Evolutionary conservation across 2,329 filamentous ascomycete genomes (phyloP).

Genomic region (Aureobasidium sp.): DNA sequence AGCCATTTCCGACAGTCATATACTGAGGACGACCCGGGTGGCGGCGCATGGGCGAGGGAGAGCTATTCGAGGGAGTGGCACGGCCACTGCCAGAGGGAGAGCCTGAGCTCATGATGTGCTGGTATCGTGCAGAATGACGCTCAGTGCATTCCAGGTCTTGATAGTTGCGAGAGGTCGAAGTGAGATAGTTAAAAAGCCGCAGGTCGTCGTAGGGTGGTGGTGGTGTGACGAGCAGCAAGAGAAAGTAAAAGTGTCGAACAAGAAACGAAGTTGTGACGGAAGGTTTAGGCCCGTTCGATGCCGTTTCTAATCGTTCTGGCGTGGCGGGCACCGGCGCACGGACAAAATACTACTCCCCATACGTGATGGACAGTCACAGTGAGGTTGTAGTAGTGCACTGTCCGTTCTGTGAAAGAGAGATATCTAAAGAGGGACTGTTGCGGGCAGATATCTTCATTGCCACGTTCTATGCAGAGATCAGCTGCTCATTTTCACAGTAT

Average conservation of each 20-base stretch:
- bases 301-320: background rate
- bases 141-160: slow-evolving; percentile 1
- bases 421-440: too few species aligned
- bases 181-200: background rate
- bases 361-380: too few species aligned
- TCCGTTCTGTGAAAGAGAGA: too few species aligned
- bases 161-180: background rate
- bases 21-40: slow-evolving; percentile 52
- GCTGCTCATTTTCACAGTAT: too few species aligned
- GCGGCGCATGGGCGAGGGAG: slow-evolving; percentile 22
- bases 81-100: slow-evolving; percentile 26
- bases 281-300: slow-evolving; percentile 2
- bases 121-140: background rate
- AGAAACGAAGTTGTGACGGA: background rate
- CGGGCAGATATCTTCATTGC: too few species aligned
- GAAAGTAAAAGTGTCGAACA: background rate
- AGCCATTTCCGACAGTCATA: slow-evolving; percentile 81
- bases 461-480: too few species aligned
- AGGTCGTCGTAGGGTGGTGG: background rate
- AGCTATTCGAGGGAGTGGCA: slow-evolving; percentile 23
- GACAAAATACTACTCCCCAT: background rate
- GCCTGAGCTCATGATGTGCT: slow-evolving; percentile 28
- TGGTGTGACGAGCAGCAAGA: background rate
- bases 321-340: background rate
- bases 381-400: too few species aligned